Conservation (phyloP, 2,329 filamentous ascomycete species). For the Trichoderma koningii region DNA sequence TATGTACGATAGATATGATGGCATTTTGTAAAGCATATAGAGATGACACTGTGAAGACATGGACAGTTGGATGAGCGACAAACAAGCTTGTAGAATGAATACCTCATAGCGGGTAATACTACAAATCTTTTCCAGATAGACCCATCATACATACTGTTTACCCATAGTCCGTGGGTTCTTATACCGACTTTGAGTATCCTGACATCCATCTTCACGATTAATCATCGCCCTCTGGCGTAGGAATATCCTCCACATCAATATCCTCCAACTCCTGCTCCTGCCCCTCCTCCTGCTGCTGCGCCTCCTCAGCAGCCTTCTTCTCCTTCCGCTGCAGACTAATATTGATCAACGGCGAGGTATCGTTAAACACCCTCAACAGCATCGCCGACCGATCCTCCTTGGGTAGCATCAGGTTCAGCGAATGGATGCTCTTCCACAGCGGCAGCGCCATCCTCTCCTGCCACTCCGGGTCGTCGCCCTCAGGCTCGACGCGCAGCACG, state of each 20-base stretch:
- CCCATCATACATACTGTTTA: not conserved
- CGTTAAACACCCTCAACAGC: constrained; percentile 88
- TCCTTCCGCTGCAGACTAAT: constrained; percentile 56
- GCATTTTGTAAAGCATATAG: constrained; percentile 7
- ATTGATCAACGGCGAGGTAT: constrained; percentile 81
- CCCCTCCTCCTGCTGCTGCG: constrained; percentile 33
- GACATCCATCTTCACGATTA: not conserved
- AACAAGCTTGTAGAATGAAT: constrained; percentile 29
- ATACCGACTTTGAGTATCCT: not conserved
- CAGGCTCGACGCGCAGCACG: constrained; percentile 80
- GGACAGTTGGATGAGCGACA: not conserved
- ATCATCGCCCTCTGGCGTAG: constrained; percentile 39
- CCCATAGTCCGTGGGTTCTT: not conserved
- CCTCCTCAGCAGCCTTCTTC: constrained; percentile 35
- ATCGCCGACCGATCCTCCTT: constrained; percentile 95
- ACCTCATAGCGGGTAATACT: constrained; percentile 24
- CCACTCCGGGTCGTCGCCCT: constrained; percentile 61
- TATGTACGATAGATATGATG: not conserved
- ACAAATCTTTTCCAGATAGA: not conserved
- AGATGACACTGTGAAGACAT: not conserved
- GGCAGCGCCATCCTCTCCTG: constrained; percentile 83
- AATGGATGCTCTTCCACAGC: constrained; percentile 89
- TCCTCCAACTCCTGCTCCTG: constrained; percentile 34
- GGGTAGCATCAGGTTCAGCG: constrained; percentile 94
- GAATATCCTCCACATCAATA: constrained; percentile 43